phyloP scores from a whole-genome alignment of 495 filamentous ascomycete species.

The Penicillium canariense region DNA sequence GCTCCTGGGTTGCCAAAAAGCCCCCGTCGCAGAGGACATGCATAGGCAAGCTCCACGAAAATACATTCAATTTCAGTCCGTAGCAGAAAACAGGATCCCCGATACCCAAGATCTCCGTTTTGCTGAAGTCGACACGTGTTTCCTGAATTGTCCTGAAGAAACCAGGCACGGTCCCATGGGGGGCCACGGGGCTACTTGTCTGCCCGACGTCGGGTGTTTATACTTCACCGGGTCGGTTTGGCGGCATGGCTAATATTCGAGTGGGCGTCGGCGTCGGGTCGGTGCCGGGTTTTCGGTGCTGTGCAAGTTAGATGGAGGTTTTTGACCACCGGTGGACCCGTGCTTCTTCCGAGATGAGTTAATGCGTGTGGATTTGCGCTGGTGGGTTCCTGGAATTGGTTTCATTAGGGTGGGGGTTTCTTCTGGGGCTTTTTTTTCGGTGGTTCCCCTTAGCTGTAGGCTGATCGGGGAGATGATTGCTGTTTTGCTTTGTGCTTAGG shows the following conservation, averaged over 20 bases:
- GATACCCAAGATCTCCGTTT: not conserved
- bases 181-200: not conserved
- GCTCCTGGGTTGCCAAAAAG: not conserved
- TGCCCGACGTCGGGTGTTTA: too few relatives aligned
- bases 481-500: too few relatives aligned
- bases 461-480: too few relatives aligned
- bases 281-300: not conserved
- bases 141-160: not conserved
- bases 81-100: not conserved
- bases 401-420: not conserved
- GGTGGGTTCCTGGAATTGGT: not conserved
- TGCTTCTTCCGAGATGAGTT: not conserved
- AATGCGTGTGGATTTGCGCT: not conserved
- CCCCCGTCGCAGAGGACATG: not conserved
- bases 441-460: not conserved
- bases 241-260: not conserved
- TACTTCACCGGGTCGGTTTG: not conserved
- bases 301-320: not conserved
- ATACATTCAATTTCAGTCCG: not conserved
- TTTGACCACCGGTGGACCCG: not conserved
- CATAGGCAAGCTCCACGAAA: too few relatives aligned
- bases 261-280: conserved; percentile 1
- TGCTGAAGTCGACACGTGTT: not conserved
- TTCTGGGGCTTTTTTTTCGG: not conserved
- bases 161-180: not conserved